Evolutionary conservation across 2,329 filamentous ascomycete genomes (phyloP).

Genomic region (Acarospora socialis): DNA sequence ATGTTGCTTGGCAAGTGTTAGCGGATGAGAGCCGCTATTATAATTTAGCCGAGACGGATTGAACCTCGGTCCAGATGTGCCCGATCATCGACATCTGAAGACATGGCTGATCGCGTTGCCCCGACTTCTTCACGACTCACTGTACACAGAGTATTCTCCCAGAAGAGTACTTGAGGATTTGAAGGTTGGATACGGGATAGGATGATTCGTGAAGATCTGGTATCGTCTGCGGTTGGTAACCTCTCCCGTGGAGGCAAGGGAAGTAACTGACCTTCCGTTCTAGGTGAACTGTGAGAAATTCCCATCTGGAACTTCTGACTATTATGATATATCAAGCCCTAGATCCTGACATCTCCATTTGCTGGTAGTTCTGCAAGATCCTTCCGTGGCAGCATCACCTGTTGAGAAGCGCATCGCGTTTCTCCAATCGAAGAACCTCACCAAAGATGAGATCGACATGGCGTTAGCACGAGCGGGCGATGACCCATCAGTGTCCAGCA

Average conservation of each 20-base stretch:
- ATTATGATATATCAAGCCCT: background rate
- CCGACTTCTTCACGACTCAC: no score
- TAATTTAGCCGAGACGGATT: no score
- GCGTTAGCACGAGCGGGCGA: constrained; percentile 64
- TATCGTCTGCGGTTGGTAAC: constrained; percentile 59
- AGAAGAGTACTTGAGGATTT: background rate
- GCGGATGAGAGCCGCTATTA: no score
- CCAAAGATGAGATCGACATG: constrained; percentile 82
- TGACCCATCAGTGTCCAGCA: constrained; percentile 32
- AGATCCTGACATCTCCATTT: constrained; percentile 2
- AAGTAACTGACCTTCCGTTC: background rate
- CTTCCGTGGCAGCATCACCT: constrained; percentile 77
- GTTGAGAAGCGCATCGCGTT: constrained; percentile 88
- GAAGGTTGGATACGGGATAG: constrained; percentile 28
- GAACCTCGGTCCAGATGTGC: no score
- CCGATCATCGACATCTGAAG: no score
- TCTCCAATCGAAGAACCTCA: constrained; percentile 90
- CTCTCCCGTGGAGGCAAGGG: background rate
- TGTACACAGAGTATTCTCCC: no score
- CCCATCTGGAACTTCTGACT: background rate
- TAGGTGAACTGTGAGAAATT: constrained; percentile 2
- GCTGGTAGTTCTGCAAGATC: constrained; percentile 74
- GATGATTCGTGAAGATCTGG: constrained; percentile 87
- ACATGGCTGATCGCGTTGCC: no score
- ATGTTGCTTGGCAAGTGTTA: no score